Percentiles rank a stretch among this genome's conserved stretches.
Evolutionary conservation across 192 early-diverging fungal genomes (phyloP).

Genomic region (Backusella circina): DNA sequence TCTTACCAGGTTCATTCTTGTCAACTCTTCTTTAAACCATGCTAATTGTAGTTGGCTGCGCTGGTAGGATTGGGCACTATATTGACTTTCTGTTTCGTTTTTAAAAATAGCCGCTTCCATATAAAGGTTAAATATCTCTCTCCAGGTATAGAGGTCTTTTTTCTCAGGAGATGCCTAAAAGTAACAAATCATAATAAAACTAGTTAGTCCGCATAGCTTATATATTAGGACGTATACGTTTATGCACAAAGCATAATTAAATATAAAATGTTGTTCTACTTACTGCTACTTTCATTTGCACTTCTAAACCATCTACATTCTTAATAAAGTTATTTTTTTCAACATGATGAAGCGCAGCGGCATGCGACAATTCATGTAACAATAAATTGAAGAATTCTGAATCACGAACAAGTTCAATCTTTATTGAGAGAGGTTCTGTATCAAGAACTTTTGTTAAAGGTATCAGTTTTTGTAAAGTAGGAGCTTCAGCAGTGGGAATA

Average conservation of each 20-base stretch:
- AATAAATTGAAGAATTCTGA: conserved; percentile 32
- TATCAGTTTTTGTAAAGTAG: conserved; percentile 5
- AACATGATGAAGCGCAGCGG: conserved; percentile 5
- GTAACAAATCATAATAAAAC: neutral
- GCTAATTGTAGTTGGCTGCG: conserved; percentile 53
- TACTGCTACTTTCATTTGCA: conserved; percentile 23
- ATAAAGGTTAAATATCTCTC: conserved; percentile 68
- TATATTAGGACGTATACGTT: neutral
- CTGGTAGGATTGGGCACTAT: conserved; percentile 34
- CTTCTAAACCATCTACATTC: conserved; percentile 14
- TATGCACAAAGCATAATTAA: neutral
- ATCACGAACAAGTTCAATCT: conserved; percentile 30
- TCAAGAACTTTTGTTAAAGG: neutral
- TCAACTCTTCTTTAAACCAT: conserved; percentile 51
- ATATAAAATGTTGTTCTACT: neutral
- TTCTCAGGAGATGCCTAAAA: conserved; percentile 65
- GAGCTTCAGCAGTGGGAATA: conserved; percentile 1
- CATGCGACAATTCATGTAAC: conserved; percentile 18
- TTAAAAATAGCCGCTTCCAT: conserved; percentile 67
- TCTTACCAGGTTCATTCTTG: conserved; percentile 43
- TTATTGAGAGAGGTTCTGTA: conserved; percentile 13
- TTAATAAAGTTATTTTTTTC: conserved; percentile 9
- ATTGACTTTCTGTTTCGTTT: conserved; percentile 50
- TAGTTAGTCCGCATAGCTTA: conserved; percentile 25
- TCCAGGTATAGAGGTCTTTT: conserved; percentile 73